Evolutionary conservation across 2,329 filamentous ascomycete species (phyloP).

Genomic region (Aspergillus sp.): DNA sequence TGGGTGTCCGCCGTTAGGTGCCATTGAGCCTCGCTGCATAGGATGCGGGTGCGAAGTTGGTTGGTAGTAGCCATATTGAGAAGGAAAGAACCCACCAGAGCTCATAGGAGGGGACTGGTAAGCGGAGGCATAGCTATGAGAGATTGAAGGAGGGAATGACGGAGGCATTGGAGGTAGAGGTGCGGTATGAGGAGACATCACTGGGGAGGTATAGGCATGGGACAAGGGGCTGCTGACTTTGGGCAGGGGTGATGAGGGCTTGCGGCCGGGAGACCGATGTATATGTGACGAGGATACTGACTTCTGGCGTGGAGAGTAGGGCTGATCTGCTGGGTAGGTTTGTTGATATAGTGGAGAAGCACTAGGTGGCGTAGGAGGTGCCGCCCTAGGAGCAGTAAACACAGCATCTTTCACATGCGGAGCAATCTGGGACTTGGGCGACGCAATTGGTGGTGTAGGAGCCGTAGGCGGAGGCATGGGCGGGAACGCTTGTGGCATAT

Average conservation of each 20-base stretch:
- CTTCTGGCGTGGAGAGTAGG: conserved; percentile 17
- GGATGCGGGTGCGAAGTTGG: conserved; percentile 28
- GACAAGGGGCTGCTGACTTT: conserved; percentile 39
- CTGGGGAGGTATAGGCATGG: conserved; percentile 37
- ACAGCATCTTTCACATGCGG: conserved; percentile 13
- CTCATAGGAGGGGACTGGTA: conserved; percentile 39
- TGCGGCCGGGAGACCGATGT: conserved; percentile 22
- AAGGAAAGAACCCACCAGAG: conserved; percentile 27
- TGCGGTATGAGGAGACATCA: conserved; percentile 34
- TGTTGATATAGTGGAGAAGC: conserved; percentile 17
- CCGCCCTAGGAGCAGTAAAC: conserved; percentile 11
- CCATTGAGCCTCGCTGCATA: conserved; percentile 31
- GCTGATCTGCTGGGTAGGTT: conserved; percentile 12
- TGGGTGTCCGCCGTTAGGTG: conserved; percentile 29
- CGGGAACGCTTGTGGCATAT: background rate
- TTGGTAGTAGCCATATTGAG: conserved; percentile 35
- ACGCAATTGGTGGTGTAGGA: conserved; percentile 14
- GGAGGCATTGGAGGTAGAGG: conserved; percentile 22
- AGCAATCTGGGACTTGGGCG: conserved; percentile 11
- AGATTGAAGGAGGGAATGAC: conserved; percentile 25
- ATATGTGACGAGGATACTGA: conserved; percentile 15
- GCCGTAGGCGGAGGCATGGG: conserved; percentile 9
- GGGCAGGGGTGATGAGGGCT: conserved; percentile 28
- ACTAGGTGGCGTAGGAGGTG: conserved; percentile 16
- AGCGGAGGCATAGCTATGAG: conserved; percentile 27